Evolutionary conservation across 2,329 filamentous ascomycete genomes (phyloP), one percentile per base, ranked within the genome.

Genomic region (Alternaria triticina): DNA sequence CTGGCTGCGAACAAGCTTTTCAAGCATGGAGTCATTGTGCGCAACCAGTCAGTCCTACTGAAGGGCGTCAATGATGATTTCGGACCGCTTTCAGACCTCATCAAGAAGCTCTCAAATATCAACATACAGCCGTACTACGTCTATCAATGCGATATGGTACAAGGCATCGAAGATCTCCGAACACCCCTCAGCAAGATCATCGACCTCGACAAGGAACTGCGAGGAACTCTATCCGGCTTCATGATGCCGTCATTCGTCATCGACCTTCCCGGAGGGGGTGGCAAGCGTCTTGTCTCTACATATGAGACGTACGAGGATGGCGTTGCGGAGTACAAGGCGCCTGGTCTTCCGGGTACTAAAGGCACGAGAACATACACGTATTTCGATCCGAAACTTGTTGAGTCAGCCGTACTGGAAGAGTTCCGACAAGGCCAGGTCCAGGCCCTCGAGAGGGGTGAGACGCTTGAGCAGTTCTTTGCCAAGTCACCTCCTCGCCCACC

Each of bases 81-180:
- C 6, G 75, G 78, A 1, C 86, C 85, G 6, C 88, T 90, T 83
- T 80, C 81, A 6, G 70, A 70, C 5, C 79, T 90, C 44, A 87
- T 90, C 43, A 81, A 83, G 30, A 80, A 75, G 51, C 81, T 90
- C 23, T 84, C 86, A 2, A 83, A 87, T 65, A 86, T 87, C 63
- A 86, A 85, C 46, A 84, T 90, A 50, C 79, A 84, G 54, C 88
- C 88, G 84, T 90, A 90, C 74, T 90, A 90, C 69, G 85, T 90
- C 55, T 90, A 90, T 74, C 87, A 89, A 71, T 86, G 86, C 50
- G 88, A 90, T 73, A 87, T 90, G 84, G 86, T 89, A 9, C 77
- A 81, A 27, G 86, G 84, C 47, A 82, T 87, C 3, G 88, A 90
- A 78, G 88, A 90, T 69, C 80, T 90, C 22, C 86, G 88, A 8